Conservation (phyloP, 2,329 filamentous ascomycete genomes). For the Sporothrix schenckii region DNA sequence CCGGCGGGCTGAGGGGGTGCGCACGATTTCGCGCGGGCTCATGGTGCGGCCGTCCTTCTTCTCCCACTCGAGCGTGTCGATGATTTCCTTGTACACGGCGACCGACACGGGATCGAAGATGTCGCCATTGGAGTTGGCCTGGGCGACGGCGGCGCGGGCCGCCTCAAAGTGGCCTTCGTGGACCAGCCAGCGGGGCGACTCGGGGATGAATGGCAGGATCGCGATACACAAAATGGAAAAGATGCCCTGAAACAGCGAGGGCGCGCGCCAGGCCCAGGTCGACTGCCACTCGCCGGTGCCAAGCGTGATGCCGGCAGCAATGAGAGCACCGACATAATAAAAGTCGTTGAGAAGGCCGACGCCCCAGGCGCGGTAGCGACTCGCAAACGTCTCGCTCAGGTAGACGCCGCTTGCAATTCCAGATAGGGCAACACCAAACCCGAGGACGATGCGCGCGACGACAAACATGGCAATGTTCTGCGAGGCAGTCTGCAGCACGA, state of each 20-base stretch:
- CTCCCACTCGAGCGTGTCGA: conserved; percentile 52
- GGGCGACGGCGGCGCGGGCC: conserved; percentile 48
- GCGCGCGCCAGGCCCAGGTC: conserved; percentile 37
- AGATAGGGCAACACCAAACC: conserved; percentile 43
- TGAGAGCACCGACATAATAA: conserved; percentile 47
- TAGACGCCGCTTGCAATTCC: conserved; percentile 41
- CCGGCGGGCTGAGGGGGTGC: conserved; percentile 44
- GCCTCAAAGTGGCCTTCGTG: conserved; percentile 47
- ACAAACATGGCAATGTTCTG: conserved; percentile 40
- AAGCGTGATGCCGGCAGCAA: conserved; percentile 53
- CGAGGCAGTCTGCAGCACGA: conserved; percentile 35
- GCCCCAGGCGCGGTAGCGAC: conserved; percentile 50
- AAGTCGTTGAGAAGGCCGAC: conserved; percentile 42
- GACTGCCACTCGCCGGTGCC: conserved; percentile 37
- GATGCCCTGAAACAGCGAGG: conserved; percentile 37
- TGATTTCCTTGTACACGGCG: conserved; percentile 50
- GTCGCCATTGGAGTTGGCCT: conserved; percentile 51
- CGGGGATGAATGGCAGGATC: conserved; percentile 42
- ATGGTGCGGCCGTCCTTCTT: conserved; percentile 47
- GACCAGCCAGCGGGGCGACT: conserved; percentile 54
- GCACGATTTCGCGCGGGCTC: conserved; percentile 45
- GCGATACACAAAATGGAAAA: conserved; percentile 35
- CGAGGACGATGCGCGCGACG: conserved; percentile 38
- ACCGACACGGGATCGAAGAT: conserved; percentile 45
- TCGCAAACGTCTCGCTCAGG: conserved; percentile 54